Conservation (phyloP, 208 protist genomes). For the Acanthamoeba triangularis region DNA sequence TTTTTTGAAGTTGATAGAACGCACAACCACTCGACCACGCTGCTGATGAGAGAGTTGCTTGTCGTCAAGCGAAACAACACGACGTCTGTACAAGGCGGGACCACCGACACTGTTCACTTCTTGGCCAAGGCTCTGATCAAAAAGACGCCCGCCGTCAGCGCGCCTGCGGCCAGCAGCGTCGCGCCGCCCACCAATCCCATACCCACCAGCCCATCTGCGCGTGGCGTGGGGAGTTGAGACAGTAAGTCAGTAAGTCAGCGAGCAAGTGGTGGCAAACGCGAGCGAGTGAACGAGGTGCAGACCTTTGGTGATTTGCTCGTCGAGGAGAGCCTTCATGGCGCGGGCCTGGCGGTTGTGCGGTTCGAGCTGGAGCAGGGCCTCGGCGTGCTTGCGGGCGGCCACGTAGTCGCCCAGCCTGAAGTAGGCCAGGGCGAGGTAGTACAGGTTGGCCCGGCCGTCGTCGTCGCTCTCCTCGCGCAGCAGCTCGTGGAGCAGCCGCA, state of each 20-base stretch:
- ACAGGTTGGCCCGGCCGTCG: constrained; percentile 9
- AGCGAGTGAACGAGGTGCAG: background rate
- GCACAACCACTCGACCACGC: too few relatives aligned
- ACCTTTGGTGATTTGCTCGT: constrained; percentile 72
- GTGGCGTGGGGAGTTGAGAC: background rate
- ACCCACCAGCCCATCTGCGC: constrained; percentile 32
- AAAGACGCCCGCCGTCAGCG: constrained; percentile 20
- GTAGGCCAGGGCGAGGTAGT: constrained; percentile 67
- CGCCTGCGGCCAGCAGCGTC: background rate
- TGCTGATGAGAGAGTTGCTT: too few relatives aligned
- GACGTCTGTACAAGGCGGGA: background rate
- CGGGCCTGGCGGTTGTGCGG: constrained; percentile 48
- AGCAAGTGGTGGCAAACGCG: background rate
- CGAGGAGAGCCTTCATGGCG: constrained; percentile 54
- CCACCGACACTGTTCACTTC: background rate
- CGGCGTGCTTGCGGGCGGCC: background rate
- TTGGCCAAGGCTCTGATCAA: constrained; percentile 28
- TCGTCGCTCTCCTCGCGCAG: constrained; percentile 4
- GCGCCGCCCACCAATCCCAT: constrained; percentile 42
- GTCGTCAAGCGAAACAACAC: too few relatives aligned
- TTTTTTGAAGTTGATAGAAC: background rate
- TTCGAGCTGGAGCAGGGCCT: constrained; percentile 4
- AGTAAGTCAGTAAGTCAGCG: background rate
- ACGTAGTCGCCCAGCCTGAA: constrained; percentile 36
- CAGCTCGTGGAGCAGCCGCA: background rate